Percentiles rank a stretch among this genome's conserved stretches.
Conservation (phyloP, 208 protist genomes). For the Blastocrithidia nonstop region DNA sequence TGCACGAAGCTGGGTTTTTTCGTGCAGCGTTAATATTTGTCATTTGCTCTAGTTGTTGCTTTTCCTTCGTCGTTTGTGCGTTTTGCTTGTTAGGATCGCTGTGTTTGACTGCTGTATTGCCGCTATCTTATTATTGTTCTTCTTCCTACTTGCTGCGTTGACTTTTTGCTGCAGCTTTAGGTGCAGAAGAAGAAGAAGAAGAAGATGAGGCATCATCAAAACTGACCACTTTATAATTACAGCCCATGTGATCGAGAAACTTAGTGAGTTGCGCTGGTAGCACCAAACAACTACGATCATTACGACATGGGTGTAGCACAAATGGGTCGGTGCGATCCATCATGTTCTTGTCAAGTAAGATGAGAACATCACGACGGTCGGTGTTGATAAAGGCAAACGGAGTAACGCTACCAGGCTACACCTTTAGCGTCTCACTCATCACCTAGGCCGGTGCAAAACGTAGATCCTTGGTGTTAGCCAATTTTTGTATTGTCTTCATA, state of each 20-base stretch:
- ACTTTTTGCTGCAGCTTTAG: conserved; percentile 7
- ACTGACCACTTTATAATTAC: conserved; percentile 46
- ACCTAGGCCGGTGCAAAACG: conserved; percentile 64
- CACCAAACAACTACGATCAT: conserved; percentile 65
- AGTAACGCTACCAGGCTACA: conserved; percentile 65
- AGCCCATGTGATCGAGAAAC: conserved; percentile 53
- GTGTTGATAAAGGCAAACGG: conserved; percentile 75
- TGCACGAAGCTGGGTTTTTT: too few relatives aligned
- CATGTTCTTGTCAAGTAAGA: conserved; percentile 62
- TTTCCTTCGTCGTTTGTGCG: too few relatives aligned
- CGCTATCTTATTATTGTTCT: too few relatives aligned
- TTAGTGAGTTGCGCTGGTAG: conserved; percentile 33
- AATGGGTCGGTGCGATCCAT: conserved; percentile 16
- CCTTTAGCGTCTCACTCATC: conserved; percentile 39
- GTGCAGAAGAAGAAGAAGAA: conserved; percentile 3
- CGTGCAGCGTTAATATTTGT: too few relatives aligned
- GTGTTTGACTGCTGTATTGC: too few relatives aligned
- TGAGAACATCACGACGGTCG: conserved; percentile 37
- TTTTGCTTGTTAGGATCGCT: too few relatives aligned
- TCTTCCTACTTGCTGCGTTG: too few relatives aligned
- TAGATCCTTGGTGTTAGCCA: conserved; percentile 51
- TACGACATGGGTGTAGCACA: conserved; percentile 69
- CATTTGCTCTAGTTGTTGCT: too few relatives aligned
- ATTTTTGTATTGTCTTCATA: conserved; percentile 62
- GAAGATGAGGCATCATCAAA: too few relatives aligned